Evolutionary conservation across 257 asterid species (phyloP), one percentile per base, ranked within the genome.

Genomic region (Jacaranda mimosifolia): DNA sequence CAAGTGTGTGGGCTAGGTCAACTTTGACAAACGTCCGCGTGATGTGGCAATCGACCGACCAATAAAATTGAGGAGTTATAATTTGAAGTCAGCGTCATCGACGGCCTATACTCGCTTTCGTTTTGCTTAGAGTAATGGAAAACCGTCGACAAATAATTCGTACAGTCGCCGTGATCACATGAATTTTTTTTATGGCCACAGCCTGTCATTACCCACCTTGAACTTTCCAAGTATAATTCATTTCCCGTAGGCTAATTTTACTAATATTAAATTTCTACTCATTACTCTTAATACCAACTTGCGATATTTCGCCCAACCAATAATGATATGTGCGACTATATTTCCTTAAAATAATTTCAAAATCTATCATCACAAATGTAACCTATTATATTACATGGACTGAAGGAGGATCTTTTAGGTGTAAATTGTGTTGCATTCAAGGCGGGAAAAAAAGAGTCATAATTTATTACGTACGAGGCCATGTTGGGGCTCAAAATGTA

Each of bases 161-260:
- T 15, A 32, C 6, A 11, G 42, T 21, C 4, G 21, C 13, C 3
- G 36, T 10, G 36, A 57, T 18, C 63, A 19, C 38, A 17, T 26
- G 32, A 26, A 53, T 26, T 17, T 17, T 9, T 26, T 53, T 53
- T 26, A 52, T 56, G 62, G 35, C 5, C 62, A 9, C 62, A 56
- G 62, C 35, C 62, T 56, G 36, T 56, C 11, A 10, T 6, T 7
- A 18, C 32, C 10, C 35, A 5, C 3, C 18, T 56, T 59, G 42
- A n/a, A 59, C 39, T 40, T 40, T 6, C 7, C 36, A 9, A 15
- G 13, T 26, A 8, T 10, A 68, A 40, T 26, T 48, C 35, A 18
- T 70, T 70, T 70, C n/a, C 63, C 32, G 74, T 49, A 46, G 45
- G 45, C 59, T 49, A 12, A n/a, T 49, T 70, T 32, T 7, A 6